phyloP scores from a whole-genome alignment of 225 moss, liverwort and hornwort species.

The Pseudisothecium myosuroides region DNA sequence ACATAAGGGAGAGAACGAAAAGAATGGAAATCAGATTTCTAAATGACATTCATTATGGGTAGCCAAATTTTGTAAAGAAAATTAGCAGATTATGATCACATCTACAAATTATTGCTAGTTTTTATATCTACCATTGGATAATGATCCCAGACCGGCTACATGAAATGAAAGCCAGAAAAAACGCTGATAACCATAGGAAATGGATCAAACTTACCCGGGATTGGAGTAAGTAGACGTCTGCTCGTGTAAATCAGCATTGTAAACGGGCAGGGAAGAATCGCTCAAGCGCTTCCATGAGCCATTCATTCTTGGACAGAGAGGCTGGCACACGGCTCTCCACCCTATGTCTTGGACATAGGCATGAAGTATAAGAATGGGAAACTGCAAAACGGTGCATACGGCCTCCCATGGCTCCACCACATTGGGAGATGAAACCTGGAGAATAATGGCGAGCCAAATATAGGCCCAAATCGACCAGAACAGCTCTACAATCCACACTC shows the following conservation, averaged over 20 bases:
- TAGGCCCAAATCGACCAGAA: conserved; percentile 96
- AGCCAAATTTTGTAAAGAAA: background rate
- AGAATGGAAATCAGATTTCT: background rate
- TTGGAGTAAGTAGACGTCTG: background rate
- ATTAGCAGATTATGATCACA: background rate
- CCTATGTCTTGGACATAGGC: conserved; percentile 68
- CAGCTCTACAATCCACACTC: conserved; percentile 75
- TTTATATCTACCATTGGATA: background rate
- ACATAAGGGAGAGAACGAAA: background rate
- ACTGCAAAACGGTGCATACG: conserved; percentile 63
- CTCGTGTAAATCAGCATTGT: background rate
- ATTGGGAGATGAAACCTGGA: conserved; percentile 69
- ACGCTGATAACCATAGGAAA: background rate
- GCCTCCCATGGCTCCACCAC: conserved; percentile 67
- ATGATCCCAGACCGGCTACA: background rate
- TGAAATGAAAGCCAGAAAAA: background rate
- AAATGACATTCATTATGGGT: no score
- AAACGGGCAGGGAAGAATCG: conserved; percentile 5
- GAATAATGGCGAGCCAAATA: conserved; percentile 68
- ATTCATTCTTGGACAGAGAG: background rate
- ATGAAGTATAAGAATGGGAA: conserved; percentile 72
- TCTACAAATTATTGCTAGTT: background rate
- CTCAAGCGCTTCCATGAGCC: conserved; percentile 20
- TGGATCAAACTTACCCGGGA: conserved; percentile 4
- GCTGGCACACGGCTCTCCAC: conserved; percentile 19